Evolutionary conservation across 2,329 filamentous ascomycete genomes (phyloP).

Genomic region (Cyanodermella asteris): DNA sequence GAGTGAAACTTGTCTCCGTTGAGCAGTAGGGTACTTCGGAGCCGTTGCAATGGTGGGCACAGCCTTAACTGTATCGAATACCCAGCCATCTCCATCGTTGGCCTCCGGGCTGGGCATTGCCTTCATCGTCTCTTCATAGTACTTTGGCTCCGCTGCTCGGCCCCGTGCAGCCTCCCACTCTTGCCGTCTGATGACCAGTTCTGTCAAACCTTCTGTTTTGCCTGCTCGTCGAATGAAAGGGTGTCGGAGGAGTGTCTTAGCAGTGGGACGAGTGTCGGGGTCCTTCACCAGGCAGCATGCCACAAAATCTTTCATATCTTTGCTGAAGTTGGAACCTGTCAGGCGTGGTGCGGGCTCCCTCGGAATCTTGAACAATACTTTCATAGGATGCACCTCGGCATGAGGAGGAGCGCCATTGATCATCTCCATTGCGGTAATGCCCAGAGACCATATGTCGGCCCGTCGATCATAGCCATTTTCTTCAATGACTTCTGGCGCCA

Average conservation of each 20-base stretch:
- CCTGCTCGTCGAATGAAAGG: slow-evolving; percentile 73
- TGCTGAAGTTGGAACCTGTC: slow-evolving; percentile 60
- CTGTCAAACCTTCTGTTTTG: slow-evolving; percentile 69
- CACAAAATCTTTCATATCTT: slow-evolving; percentile 86
- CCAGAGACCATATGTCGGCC: slow-evolving; percentile 81
- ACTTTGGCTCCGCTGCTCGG: slow-evolving; percentile 49
- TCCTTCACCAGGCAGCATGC: slow-evolving; percentile 82
- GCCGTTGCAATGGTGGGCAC: slow-evolving; percentile 37
- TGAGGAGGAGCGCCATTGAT: slow-evolving; percentile 76
- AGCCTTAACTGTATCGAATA: slow-evolving; percentile 79
- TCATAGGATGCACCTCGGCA: slow-evolving; percentile 75
- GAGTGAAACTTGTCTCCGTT: too few relatives aligned
- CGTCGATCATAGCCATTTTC: slow-evolving; percentile 71
- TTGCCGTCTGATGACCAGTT: slow-evolving; percentile 61
- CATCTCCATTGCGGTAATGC: slow-evolving; percentile 80
- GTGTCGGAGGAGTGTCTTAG: slow-evolving; percentile 71
- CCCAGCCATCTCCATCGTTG: slow-evolving; percentile 79
- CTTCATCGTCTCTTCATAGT: slow-evolving; percentile 82
- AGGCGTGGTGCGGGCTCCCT: slow-evolving; percentile 69
- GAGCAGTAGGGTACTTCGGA: too few relatives aligned
- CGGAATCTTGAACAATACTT: slow-evolving; percentile 75
- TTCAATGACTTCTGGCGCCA: slow-evolving; percentile 87
- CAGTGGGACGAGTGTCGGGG: slow-evolving; percentile 60
- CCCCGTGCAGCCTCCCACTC: slow-evolving; percentile 58
- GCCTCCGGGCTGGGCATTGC: slow-evolving; percentile 41